A percentile compares a stretch with the other conserved stretches of the same genome.
phyloP scores from a whole-genome alignment of 2,329 filamentous ascomycete genomes.

The Orbilia javanica region DNA sequence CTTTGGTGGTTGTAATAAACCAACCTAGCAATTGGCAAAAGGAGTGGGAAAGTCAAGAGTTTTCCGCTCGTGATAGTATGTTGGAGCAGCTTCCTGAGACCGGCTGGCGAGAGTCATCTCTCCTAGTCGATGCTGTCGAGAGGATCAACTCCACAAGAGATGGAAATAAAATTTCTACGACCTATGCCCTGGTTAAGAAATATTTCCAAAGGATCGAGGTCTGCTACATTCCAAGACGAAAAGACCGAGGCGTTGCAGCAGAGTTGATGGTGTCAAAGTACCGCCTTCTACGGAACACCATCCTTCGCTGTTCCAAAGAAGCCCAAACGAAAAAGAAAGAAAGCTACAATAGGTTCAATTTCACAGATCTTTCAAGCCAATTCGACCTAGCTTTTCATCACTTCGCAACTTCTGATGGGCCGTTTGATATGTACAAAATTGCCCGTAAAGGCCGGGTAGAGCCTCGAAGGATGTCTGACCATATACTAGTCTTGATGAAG shows the following conservation, averaged over 20 bases:
- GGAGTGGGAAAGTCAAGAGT: neutral
- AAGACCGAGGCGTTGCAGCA: neutral
- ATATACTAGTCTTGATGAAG: neutral
- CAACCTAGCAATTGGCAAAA: conserved; percentile 2
- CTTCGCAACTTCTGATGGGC: conserved; percentile 6
- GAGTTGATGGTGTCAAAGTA: neutral
- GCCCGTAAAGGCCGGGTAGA: neutral
- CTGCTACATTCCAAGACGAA: neutral
- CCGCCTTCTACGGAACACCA: neutral
- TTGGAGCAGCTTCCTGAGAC: neutral
- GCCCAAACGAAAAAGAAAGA: neutral
- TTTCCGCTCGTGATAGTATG: conserved; percentile 2
- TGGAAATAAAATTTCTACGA: neutral
- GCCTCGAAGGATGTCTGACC: neutral
- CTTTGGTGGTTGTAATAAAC: conserved; percentile 4
- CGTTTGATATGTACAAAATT: conserved; percentile 12
- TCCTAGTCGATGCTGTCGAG: neutral
- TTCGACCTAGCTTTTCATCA: conserved; percentile 14
- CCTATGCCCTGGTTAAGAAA: neutral
- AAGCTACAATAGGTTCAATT: neutral
- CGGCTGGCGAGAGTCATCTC: neutral
- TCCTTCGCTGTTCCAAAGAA: neutral
- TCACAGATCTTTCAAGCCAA: conserved; percentile 4
- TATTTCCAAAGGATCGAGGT: conserved; percentile 10
- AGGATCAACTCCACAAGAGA: neutral